A percentile compares a stretch with the other conserved stretches of the same genome.
Evolutionary conservation across 148 eudicot species (phyloP).

Genomic region (Gaultheria prostrata): DNA sequence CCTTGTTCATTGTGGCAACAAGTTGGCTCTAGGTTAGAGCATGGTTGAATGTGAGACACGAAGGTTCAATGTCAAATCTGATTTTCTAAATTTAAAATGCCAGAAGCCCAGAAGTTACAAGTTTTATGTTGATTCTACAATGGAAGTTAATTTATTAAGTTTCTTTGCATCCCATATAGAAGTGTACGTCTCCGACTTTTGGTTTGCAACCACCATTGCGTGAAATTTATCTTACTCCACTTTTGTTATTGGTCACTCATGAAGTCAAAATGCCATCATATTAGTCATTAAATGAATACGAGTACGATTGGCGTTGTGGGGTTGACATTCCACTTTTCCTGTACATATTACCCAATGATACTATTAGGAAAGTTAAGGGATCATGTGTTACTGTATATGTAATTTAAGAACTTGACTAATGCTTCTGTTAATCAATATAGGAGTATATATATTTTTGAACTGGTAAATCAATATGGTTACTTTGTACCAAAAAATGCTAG

Average conservation of each 20-base stretch:
- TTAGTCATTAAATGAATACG: background rate
- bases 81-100: background rate
- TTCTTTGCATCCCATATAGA: background rate
- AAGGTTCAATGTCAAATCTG: background rate
- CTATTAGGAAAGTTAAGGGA: background rate
- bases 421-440: too few species aligned
- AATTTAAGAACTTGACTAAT: background rate
- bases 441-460: too few species aligned
- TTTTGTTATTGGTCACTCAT: background rate
- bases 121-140: background rate
- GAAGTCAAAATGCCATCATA: background rate
- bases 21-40: background rate
- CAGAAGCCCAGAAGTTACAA: background rate
- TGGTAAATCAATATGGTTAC: background rate
- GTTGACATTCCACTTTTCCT: background rate
- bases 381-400: background rate
- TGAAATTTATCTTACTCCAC: background rate
- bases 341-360: background rate
- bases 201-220: background rate
- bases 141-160: background rate
- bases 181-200: background rate
- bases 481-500: background rate
- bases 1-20: background rate
- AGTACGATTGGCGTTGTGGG: background rate
- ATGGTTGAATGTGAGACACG: background rate